Evolutionary conservation across 2,329 filamentous ascomycete genomes (phyloP).

Genomic region (Colletotrichum sp.): DNA sequence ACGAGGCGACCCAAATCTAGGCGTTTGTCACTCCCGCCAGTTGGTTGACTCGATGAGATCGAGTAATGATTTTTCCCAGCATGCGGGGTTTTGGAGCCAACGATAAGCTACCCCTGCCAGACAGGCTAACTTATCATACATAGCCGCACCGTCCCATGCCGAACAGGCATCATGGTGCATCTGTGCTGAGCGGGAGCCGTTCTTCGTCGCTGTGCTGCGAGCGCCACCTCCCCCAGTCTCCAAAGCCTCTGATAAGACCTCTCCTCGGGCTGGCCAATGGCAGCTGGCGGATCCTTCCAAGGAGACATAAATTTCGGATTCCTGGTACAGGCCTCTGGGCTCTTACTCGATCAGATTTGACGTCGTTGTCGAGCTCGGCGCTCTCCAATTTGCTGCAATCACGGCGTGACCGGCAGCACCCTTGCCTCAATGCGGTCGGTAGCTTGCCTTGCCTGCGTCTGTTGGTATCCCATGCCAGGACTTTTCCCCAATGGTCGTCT

Average conservation of each 20-base stretch:
- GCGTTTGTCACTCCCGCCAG: background rate
- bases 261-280: constrained; percentile 3
- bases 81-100: constrained; percentile 16
- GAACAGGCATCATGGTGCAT: background rate
- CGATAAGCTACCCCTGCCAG: constrained; percentile 17
- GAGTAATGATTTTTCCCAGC: constrained; percentile 29
- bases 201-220: background rate
- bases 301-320: background rate
- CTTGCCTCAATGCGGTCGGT: constrained; percentile 4
- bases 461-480: background rate
- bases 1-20: background rate
- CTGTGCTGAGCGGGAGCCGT: background rate
- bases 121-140: constrained; percentile 12
- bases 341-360: constrained; percentile 21
- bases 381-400: constrained; percentile 6
- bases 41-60: constrained; percentile 27
- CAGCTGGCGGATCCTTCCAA: background rate
- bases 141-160: constrained; percentile 16
- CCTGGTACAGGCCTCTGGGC: background rate
- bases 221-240: background rate
- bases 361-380: background rate
- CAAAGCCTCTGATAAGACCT: constrained; percentile 11
- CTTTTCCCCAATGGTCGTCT: background rate
- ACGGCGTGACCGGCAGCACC: constrained; percentile 15
- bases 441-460: constrained; percentile 2